Evolutionary conservation across 2,329 filamentous ascomycete genomes (phyloP), one percentile per base, ranked within the genome.

Genomic region (Daldinia sp.): DNA sequence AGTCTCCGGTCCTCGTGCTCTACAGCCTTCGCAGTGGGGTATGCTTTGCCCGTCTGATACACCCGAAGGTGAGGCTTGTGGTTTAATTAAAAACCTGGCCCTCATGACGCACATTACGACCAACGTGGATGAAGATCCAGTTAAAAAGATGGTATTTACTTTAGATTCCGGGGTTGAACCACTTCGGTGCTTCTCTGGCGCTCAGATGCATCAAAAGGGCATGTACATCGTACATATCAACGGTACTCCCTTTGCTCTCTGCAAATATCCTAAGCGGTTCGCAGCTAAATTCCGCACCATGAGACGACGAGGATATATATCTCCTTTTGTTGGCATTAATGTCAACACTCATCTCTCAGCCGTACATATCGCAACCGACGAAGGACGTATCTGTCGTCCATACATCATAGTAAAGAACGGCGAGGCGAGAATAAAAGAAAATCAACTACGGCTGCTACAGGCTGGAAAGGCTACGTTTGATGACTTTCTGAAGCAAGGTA

Each of bases 81-180:
- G 95, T 83, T 80, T 99, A 59, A 94, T 99, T 70, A 99, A 99
- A 83, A 99, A 99, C 74, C 79, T 99, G 81, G 95, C 95, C 7
- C 83, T 99, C 59, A 99, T 99, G 95, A 99, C 96, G 52, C 96
- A 99, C 74, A 98, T 99, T 71, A 99, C 95, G 0, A 99, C 95
- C 1, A 93, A 97, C 67, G 93, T 96, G 58, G 93, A 97, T 58
- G 95, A 98, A 75, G 92, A 88, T 15, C 94, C 95, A 0, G 92
- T 99, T 13, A 90, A 89, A 71, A 90, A 92, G 72, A 88, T 96
- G 75, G 89, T 97, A 1, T 95, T 94, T 74, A 89, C 92, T 58
- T 83, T 98, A 23, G 94, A 96, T 43, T 90, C 92, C 2, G 92
- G 94, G 58, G 91, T 96, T 30, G 88, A 90, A 66, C 88, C 89